Evolutionary conservation across 306 rosid genomes (phyloP), one percentile per base, ranked within the genome.

Genomic region (Morella rubra): DNA sequence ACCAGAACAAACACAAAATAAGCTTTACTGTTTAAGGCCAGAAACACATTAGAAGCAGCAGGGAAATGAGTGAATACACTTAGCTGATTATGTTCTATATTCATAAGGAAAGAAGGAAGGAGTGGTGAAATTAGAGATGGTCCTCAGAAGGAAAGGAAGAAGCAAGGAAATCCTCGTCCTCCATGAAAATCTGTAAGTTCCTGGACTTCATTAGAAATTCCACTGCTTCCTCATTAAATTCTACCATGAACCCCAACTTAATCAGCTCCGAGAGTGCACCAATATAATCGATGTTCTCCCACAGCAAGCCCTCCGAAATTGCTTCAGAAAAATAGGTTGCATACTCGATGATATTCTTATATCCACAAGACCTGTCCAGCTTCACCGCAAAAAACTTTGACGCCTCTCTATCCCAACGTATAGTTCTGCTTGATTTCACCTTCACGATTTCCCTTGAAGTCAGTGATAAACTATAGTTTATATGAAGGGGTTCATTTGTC

Each of bases 261-360:
- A 93, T 79, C 45, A 91, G 85, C 80, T 89, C 89, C 40, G 94
- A 73, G 15, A 91, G 90, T 15, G 84, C 72, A 69, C 59, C 60
- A 5, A 91, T 81, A 52, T 79, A 81, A 73, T 92, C 92, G 14
- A 62, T 52, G 70, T 86, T 24, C 79, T 90, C 89, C 65, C 90
- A 66, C 45, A 92, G 56, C 56, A 92, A 70, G 51, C 89, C 91
- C 75, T 74, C 84, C 5, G 93, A 83, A 69, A 92, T 75, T 20
- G 80, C 87, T 81, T 92, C 77, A 1, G 93, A 83, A 81, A 88
- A 92, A 77, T 47, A 83, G 8, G 93, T 86, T 10, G 91, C 92
- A 75, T 78, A 84, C 73, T 86, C 84, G 13, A 92, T 75, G 24
- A 68, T 54, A 61, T 76, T 46, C 50, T 77, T 73, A 8, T 73